Evolutionary conservation across 2,329 filamentous ascomycete genomes (phyloP), one percentile per base, ranked within the genome.

Genomic region (Ilyonectria robusta): DNA sequence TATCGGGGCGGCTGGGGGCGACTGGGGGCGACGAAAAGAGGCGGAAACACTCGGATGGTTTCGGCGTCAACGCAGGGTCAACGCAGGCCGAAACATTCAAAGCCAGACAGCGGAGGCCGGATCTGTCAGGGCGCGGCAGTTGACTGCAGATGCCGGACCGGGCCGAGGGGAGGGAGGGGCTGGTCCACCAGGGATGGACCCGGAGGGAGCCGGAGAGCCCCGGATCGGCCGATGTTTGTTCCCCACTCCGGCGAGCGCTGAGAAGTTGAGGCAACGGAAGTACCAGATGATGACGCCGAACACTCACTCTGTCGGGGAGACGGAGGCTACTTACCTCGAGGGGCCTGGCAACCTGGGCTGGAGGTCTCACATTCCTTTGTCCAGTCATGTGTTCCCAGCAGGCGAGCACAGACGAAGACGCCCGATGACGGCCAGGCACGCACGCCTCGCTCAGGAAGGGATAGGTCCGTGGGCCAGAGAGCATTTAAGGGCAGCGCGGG

Each of bases 91-190:
- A 40, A 59, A 46, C 35, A 57, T 19, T 19, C 46, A 33, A 46
- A 54, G 7, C 26, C 26, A 23, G 51, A 44, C 21, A 37, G 26
- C 51, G 44, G 44, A 44, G 57, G 42, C 40, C 47, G 46, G 46
- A 57, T 57, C 26, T 51, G 48, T 50, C 35, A 50, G 50, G 48
- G 50, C 33, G 40, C 48, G 50, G 50, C 40, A 55, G 47, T 62
- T 62, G 64, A 60, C 59, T 62, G 58, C 59, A 53, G 55, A 60
- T 62, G 59, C 66, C 72, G 73, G 73, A 71, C 73, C 73, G 73
- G 70, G 70, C 73, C 73, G 73, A 72, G 62, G 48, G 44, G 7
- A 56, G 19, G 31, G 44, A 44, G 35, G 6, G 42, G 58, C 10
- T 37, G 61, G 42, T 42, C 71, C 69, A 73, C 66, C 63, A 54